phyloP scores from a whole-genome alignment of 371 early-diverging fungal species.

The Lichtheimia corymbifera region DNA sequence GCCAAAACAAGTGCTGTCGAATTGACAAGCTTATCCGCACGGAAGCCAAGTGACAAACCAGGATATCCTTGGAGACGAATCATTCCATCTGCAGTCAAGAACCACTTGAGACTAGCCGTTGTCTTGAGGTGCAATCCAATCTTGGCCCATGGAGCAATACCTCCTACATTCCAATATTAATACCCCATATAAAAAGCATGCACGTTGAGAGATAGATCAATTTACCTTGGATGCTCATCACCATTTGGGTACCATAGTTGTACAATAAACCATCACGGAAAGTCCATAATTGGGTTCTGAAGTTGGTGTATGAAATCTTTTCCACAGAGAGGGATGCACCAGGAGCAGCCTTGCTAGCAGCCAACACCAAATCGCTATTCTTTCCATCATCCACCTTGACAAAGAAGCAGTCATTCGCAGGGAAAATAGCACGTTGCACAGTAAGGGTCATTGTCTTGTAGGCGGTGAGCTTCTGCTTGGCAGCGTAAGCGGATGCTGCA shows the following conservation, averaged over 20 bases:
- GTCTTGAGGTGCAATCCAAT: slow-evolving; percentile 25
- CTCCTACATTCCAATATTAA: slow-evolving; percentile 11
- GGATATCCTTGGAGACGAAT: slow-evolving; percentile 38
- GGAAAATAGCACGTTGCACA: slow-evolving; percentile 36
- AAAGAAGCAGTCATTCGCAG: slow-evolving; percentile 41
- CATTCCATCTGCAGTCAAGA: slow-evolving; percentile 36
- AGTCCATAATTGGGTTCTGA: slow-evolving; percentile 53
- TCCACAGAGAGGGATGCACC: slow-evolving; percentile 24
- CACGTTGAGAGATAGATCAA: not conserved
- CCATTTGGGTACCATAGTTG: slow-evolving; percentile 52
- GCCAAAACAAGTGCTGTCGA: slow-evolving; percentile 6
- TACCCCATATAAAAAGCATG: not conserved
- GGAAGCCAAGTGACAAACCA: slow-evolving; percentile 26
- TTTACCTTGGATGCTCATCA: slow-evolving; percentile 41
- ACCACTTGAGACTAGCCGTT: slow-evolving; percentile 39
- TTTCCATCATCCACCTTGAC: slow-evolving; percentile 28
- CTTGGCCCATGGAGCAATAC: slow-evolving; percentile 17
- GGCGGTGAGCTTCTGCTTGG: slow-evolving; percentile 16
- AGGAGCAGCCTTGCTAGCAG: slow-evolving; percentile 19
- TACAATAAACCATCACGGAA: slow-evolving; percentile 51
- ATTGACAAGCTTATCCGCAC: slow-evolving; percentile 2
- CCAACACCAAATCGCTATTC: slow-evolving; percentile 31
- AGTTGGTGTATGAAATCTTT: slow-evolving; percentile 31
- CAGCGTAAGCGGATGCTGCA: slow-evolving; percentile 22
- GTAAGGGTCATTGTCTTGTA: slow-evolving; percentile 20